phyloP scores from a whole-genome alignment of 225 moss, liverwort and hornwort species.

The Pseudoscleropodium purum region DNA sequence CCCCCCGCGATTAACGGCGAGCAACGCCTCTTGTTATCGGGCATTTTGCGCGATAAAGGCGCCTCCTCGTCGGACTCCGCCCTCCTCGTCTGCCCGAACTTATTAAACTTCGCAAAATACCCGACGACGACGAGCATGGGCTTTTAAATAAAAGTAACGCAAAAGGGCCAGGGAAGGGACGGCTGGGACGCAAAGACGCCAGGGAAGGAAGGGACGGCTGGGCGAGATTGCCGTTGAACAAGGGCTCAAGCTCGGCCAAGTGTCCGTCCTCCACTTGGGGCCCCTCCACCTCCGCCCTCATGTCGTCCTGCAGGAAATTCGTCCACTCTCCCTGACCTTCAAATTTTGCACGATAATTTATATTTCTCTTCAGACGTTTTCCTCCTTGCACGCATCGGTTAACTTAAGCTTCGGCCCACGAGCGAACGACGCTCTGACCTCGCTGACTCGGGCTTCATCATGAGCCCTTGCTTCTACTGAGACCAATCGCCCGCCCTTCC shows the following conservation, averaged over 20 bases:
- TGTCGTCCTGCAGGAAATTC: background rate
- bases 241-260: conserved; percentile 1
- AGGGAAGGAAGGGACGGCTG: background rate
- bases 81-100: too few relatives aligned
- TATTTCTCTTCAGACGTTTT: background rate
- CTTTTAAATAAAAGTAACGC: too few relatives aligned
- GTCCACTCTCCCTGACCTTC: background rate
- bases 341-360: background rate
- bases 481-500: background rate
- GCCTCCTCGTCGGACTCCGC: too few relatives aligned
- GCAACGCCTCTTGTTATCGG: too few relatives aligned
- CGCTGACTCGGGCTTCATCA: background rate
- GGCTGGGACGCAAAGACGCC: too few relatives aligned
- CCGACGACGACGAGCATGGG: too few relatives aligned
- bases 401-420: background rate
- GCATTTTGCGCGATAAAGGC: too few relatives aligned
- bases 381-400: background rate
- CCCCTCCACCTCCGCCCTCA: background rate
- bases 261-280: background rate
- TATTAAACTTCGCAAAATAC: too few relatives aligned
- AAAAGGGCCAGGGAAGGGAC: too few relatives aligned
- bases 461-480: background rate
- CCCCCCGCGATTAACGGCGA: too few relatives aligned
- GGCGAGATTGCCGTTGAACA: background rate
- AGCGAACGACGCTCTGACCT: background rate